These are phyloP conservation scores for Eruca vesicaria DNA, from an alignment of 441 rosid species.

Conservation along the genomic window DNA sequence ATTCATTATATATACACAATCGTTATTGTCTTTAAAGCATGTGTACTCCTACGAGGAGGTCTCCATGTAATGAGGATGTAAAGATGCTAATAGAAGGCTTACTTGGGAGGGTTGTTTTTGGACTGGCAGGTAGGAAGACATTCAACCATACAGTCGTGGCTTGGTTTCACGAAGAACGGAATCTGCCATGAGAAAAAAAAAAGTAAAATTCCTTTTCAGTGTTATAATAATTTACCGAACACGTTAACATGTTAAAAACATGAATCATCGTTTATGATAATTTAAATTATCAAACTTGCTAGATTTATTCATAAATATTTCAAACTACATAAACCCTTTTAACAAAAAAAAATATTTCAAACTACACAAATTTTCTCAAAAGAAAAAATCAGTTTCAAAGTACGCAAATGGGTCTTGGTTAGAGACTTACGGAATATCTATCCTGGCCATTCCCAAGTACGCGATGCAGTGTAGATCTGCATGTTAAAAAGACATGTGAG, in stretches of 20 bases:
- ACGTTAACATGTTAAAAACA: not conserved
- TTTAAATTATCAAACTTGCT: not conserved
- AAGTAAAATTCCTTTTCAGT: not conserved
- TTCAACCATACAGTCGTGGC: constrained; percentile 72
- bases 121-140: constrained; percentile 85
- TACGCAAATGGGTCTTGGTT: not conserved
- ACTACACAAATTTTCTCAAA: not conserved
- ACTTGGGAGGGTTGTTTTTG: constrained; percentile 71
- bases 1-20: not conserved
- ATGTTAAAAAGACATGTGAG: not conserved
- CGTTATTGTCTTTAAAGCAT: not conserved
- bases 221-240: not conserved
- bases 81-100: constrained; percentile 19
- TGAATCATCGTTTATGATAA: not conserved
- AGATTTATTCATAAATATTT: not conserved
- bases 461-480: constrained; percentile 80
- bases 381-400: too few relatives aligned
- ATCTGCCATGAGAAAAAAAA: constrained; percentile 39
- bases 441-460: constrained; percentile 73
- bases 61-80: not conserved
- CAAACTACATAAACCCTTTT: not conserved
- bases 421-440: constrained; percentile 71
- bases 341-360: not conserved
- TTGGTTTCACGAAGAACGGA: constrained; percentile 68
- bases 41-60: too few relatives aligned